Base-by-base conservation (phyloP, 108 stramenopile species). In the Skeletonema grethae region DNA sequence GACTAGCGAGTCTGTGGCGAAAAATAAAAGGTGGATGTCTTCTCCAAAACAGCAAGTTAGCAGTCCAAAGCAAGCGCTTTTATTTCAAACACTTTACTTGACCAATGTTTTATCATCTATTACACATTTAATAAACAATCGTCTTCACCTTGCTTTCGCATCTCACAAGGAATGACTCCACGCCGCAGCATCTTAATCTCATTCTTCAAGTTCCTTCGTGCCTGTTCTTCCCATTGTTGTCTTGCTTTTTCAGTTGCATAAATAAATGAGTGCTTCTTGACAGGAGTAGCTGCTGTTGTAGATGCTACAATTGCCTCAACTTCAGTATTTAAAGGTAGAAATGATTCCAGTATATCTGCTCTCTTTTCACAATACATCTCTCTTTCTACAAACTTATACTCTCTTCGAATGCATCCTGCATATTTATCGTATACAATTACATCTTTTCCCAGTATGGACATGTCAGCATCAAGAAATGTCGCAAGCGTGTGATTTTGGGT, bases 401-500 rank as follows among this genome's bases (percentile, higher is more conserved):
- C 93, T 65, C 73, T 76, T 53, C 90, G 90, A 61, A 95, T 92
- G 62, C 84, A 69, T 53, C 70, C 65, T 0, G 93, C 89, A 79
- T 95, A 95, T 7, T 41, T 32, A 22, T 82, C 38, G 56, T 95
- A 95, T 11, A 82, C 78, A 3, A 61, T 34, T 0, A 20, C 15
- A 22, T 70, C 45, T 61, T 90, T 90, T 22, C 88, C 93, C 39
- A 95, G 65, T 9, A 95, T 90, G 22, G 93, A 82, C 82, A 95
- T 88, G 76, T 95, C 93, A 8, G 90, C 82, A 72, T 95, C 93
- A 61, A 95, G 79, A 70, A 95, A 92, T 38, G 72, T 50, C 2
- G 75, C 71, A 32, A 86, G 67, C 1, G 50, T 50, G 24, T 10
- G 55, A 63, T 80, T 58, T 32, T 72, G 36, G 13, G 58, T 16